Conservation (phyloP, 176 grass and related monocot species). For the Aegilops tauschii region DNA sequence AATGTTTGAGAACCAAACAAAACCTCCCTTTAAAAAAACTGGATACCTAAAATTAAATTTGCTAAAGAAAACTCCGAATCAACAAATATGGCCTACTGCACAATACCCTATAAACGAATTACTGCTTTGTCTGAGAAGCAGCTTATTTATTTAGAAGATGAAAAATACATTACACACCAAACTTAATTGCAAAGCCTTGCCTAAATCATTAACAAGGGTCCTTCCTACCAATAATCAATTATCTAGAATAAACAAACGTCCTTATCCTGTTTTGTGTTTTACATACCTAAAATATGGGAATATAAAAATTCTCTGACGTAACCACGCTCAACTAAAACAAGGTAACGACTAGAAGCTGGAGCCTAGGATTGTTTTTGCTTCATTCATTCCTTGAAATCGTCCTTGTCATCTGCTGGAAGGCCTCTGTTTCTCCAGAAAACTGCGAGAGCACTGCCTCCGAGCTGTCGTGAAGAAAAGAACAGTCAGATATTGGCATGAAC, state of each 20-base stretch:
- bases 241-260: background rate
- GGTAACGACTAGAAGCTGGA: conserved; percentile 9
- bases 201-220: conserved; percentile 6
- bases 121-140: background rate
- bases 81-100: background rate
- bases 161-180: conserved; percentile 12
- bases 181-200: background rate
- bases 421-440: conserved; percentile 89
- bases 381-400: conserved; percentile 95
- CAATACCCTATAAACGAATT: background rate
- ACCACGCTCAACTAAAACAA: background rate
- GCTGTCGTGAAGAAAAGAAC: conserved; percentile 47
- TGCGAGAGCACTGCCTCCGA: conserved; percentile 85
- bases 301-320: background rate
- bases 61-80: background rate
- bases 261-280: conserved; percentile 12
- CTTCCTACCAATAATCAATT: conserved; percentile 9
- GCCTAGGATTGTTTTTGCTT: conserved; percentile 26
- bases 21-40: background rate
- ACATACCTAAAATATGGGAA: conserved; percentile 8
- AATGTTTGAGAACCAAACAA: background rate
- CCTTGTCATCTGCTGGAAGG: conserved; percentile 84
- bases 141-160: conserved; percentile 5
- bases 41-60: background rate
- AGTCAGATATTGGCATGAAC: background rate